These are phyloP conservation scores for Yamadazyma membranifaciens DNA, from an alignment of 1,139 yeast species.

Conservation along the genomic window DNA sequence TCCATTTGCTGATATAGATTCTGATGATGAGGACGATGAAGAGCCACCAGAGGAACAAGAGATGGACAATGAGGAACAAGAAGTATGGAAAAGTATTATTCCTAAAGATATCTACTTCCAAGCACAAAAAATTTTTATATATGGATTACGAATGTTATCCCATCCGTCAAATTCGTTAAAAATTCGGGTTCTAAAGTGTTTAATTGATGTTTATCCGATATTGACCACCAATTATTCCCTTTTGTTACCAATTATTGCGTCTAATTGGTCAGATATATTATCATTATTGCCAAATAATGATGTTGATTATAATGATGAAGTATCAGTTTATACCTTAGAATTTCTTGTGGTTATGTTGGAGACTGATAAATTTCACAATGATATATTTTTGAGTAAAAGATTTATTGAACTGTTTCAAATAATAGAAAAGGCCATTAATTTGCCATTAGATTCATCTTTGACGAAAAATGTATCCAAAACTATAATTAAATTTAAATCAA, in stretches of 20 bases:
- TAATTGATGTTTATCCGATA: conserved; percentile 53
- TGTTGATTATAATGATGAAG: background rate
- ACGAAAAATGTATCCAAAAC: background rate
- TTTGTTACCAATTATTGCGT: conserved; percentile 66
- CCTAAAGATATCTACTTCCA: conserved; percentile 58
- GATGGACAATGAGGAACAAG: conserved; percentile 22
- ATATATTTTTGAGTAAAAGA: conserved; percentile 32
- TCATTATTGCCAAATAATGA: conserved; percentile 1
- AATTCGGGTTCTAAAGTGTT: conserved; percentile 53
- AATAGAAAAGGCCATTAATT: conserved; percentile 3
- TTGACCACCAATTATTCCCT: conserved; percentile 59
- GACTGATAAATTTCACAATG: conserved; percentile 26
- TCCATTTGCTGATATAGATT: conserved; percentile 31
- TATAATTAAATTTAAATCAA: background rate
- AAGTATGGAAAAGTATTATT: conserved; percentile 61
- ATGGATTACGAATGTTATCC: conserved; percentile 69
- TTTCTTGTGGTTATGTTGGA: conserved; percentile 28
- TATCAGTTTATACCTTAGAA: background rate
- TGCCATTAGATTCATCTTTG: too few relatives aligned
- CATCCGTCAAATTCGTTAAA: conserved; percentile 63
- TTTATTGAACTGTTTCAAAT: conserved; percentile 33
- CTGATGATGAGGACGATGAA: conserved; percentile 45
- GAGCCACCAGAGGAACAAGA: conserved; percentile 16
- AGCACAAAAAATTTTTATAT: conserved; percentile 60
- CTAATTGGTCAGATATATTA: conserved; percentile 58